Base-by-base conservation (phyloP, 1,284 basidiomycete genomes). In the Trichosporon ovoides region DNA sequence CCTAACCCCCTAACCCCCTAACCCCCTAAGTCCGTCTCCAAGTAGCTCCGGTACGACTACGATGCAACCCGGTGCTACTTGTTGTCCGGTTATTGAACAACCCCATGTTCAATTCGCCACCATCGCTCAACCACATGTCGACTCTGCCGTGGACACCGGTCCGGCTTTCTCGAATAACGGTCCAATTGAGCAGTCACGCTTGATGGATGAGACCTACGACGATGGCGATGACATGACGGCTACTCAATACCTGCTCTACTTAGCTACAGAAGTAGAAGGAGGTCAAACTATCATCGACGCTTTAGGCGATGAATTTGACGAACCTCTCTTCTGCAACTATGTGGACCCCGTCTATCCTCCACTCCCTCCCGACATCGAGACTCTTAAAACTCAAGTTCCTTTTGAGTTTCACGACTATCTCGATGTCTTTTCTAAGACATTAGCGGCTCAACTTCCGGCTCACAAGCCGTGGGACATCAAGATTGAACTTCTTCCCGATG, bases 401-500 rank as follows among this genome's bases (percentile, higher is more conserved):
- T 2, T 13, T 3, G 53, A 59, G 14, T 70, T 64, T 35, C 68
- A 62, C 46, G 52, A 62, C 13, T 65, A 58, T 46, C 31, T 61
- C 20, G 63, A 68, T 31, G 68, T 73, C n/a, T 78, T 78, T 55
- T 62, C 62, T 2, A 66, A 67, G 16, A 43, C 40, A 0, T 43
- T 66, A 20, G 70, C 73, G 16, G 60, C 73, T 43, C 18, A 53
- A 28, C 63, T 74, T 2, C 72, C 74, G 2, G 49, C 53, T 0
- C 74, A 76, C 53, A 57, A 65, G 2, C 53, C 68, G 4, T 73
- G 53, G 51, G 68, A 73, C 53, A 68, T 69, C 49, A 31, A 36
- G n/a, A 60, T 63, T 22, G 49, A 52, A 2, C 35, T 65, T 7
- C 11, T 31, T 7, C 57, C 58, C 9, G 34, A 19, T 14, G 19